Conservation (phyloP, 176 grass and related monocot genomes). For the Paspalum vaginatum region DNA sequence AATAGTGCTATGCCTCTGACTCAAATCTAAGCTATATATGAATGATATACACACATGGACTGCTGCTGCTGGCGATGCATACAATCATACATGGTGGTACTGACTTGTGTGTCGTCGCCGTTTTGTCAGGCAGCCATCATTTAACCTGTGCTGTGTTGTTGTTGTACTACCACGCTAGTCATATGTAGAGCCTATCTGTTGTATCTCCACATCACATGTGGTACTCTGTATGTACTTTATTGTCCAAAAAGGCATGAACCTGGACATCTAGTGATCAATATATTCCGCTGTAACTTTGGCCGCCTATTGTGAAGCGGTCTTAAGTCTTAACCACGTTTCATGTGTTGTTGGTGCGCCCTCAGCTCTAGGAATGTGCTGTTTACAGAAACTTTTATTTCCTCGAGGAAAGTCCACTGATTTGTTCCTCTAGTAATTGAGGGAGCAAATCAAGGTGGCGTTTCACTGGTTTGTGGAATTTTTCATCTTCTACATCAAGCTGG, state of each 20-base stretch:
- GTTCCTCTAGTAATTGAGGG: background rate
- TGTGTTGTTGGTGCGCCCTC: too few species aligned
- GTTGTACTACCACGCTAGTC: constrained; percentile 26
- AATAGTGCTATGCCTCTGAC: constrained; percentile 32
- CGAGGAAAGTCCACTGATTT: background rate
- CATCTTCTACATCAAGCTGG: too few species aligned
- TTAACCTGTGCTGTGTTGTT: constrained; percentile 18
- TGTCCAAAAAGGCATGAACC: background rate
- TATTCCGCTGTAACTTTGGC: background rate
- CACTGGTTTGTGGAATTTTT: too few species aligned
- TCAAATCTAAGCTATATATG: background rate
- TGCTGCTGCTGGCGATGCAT: constrained; percentile 25
- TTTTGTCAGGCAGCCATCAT: constrained; percentile 43
- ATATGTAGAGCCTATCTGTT: background rate
- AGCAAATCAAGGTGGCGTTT: background rate
- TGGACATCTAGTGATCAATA: background rate
- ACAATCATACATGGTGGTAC: background rate
- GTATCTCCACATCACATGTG: background rate
- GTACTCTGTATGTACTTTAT: background rate
- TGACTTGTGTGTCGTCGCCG: background rate
- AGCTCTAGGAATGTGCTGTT: too few species aligned
- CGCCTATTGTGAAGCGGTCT: background rate
- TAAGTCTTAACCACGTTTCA: too few species aligned
- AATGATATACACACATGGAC: background rate
- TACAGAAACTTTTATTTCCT: too few species aligned